A percentile compares a stretch with the other conserved stretches of the same genome.
phyloP scores from a whole-genome alignment of 108 stramenopile species.

The Skeletonema tropicum region DNA sequence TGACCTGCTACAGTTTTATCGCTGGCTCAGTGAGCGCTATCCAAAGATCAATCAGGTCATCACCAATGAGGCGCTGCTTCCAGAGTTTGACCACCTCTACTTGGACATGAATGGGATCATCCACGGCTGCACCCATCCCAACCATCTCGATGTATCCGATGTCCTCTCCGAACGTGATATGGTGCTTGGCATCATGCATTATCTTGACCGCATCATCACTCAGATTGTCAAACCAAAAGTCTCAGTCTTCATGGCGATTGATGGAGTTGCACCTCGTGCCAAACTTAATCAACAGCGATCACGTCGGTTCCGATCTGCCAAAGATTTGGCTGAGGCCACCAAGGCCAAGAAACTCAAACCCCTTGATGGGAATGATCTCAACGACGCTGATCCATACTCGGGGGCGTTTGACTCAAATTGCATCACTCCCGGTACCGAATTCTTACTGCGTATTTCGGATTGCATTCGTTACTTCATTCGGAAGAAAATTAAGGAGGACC shows the following conservation, averaged over 20 bases:
- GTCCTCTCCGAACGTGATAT: constrained; percentile 92
- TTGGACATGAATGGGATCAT: constrained; percentile 99
- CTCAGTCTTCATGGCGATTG: constrained; percentile 95
- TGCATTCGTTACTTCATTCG: constrained; percentile 91
- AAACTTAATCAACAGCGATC: constrained; percentile 99
- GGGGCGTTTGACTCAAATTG: constrained; percentile 96
- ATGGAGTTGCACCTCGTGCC: constrained; percentile 98
- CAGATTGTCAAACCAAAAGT: constrained; percentile 96
- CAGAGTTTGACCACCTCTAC: constrained; percentile 95
- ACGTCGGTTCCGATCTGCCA: constrained; percentile 93
- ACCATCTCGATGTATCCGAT: constrained; percentile 86
- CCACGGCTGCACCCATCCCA: constrained; percentile 97
- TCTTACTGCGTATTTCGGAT: constrained; percentile 90
- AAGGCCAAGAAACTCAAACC: constrained; percentile 58
- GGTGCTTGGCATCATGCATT: constrained; percentile 97
- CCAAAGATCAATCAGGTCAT: constrained; percentile 99
- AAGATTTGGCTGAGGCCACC: constrained; percentile 90
- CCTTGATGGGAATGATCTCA: constrained; percentile 35
- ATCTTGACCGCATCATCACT: constrained; percentile 94
- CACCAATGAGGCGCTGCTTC: constrained; percentile 85
- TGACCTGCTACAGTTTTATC: constrained; percentile 87
- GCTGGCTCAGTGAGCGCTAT: constrained; percentile 99
- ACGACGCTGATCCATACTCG: constrained; percentile 35
- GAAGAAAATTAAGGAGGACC: constrained; percentile 96
- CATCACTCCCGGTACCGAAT: constrained; percentile 99